Evolutionary conservation across 768 basidiomycete genomes (phyloP).

Genomic region (Trametes cinnabarina): DNA sequence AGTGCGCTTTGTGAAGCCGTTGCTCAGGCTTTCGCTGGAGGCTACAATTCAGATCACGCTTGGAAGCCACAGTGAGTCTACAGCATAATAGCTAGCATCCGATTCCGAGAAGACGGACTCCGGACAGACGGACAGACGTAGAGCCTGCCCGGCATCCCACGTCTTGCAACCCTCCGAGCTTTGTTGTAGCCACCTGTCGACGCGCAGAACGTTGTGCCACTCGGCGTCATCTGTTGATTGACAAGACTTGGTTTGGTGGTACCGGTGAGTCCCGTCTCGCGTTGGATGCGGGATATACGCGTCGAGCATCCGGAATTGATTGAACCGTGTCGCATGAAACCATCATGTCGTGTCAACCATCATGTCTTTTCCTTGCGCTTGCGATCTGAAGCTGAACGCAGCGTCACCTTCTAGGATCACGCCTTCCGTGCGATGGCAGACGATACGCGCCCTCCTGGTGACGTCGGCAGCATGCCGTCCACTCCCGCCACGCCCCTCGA

Average conservation of each 20-base stretch:
- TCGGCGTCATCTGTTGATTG: no score
- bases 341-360: not conserved
- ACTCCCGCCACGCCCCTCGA: not conserved
- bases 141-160: not conserved
- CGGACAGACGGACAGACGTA: not conserved
- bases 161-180: not conserved
- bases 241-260: not conserved
- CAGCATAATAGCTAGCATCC: no score
- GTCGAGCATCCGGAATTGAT: not conserved
- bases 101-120: no score
- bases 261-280: constrained; percentile 1
- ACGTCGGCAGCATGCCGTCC: not conserved
- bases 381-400: not conserved
- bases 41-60: no score
- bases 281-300: not conserved
- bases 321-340: not conserved
- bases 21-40: not conserved
- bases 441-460: not conserved
- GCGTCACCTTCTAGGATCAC: not conserved
- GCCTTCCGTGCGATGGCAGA: constrained; percentile 3
- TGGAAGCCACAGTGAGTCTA: no score
- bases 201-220: not conserved
- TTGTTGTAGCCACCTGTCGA: not conserved
- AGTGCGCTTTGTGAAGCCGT: not conserved
- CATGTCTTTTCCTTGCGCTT: not conserved